Evolutionary conservation across 2,329 filamentous ascomycete species (phyloP).

Genomic region (Fonsecaea pugnacius): DNA sequence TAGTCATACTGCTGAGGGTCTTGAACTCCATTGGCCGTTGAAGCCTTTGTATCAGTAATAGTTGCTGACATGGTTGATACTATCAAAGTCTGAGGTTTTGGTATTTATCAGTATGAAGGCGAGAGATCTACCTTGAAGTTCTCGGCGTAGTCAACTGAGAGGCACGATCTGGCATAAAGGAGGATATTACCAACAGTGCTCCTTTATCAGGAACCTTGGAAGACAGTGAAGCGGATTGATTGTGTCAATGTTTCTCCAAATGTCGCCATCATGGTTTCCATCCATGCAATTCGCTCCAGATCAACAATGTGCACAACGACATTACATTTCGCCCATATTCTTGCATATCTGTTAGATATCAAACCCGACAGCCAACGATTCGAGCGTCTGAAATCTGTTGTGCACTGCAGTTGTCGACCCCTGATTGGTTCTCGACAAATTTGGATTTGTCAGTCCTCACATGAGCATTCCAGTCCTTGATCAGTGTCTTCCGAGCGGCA

Average conservation of each 20-base stretch:
- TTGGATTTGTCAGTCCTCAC: conserved; percentile 1
- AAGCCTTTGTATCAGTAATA: conserved; percentile 5
- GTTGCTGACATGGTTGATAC: conserved; percentile 15
- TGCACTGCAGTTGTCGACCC: background rate
- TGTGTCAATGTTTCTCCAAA: conserved; percentile 18
- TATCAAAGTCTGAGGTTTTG: background rate
- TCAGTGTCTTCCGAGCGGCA: background rate
- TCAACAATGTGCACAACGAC: background rate
- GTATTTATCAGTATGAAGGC: background rate
- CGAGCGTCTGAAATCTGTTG: background rate
- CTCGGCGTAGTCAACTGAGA: background rate
- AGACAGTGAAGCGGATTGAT: conserved; percentile 3
- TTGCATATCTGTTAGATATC: background rate
- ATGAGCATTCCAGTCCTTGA: background rate
- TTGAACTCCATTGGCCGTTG: conserved; percentile 14
- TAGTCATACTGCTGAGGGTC: conserved; percentile 30
- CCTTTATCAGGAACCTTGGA: conserved; percentile 18
- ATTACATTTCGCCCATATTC: background rate
- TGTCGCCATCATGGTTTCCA: conserved; percentile 22
- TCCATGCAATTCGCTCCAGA: conserved; percentile 10
- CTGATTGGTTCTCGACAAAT: background rate
- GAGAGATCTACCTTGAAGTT: background rate
- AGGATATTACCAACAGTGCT: background rate
- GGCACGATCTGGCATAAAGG: background rate
- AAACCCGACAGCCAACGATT: background rate